phyloP scores from a whole-genome alignment of 345 rosid genomes.

The Nasturtium officinale region DNA sequence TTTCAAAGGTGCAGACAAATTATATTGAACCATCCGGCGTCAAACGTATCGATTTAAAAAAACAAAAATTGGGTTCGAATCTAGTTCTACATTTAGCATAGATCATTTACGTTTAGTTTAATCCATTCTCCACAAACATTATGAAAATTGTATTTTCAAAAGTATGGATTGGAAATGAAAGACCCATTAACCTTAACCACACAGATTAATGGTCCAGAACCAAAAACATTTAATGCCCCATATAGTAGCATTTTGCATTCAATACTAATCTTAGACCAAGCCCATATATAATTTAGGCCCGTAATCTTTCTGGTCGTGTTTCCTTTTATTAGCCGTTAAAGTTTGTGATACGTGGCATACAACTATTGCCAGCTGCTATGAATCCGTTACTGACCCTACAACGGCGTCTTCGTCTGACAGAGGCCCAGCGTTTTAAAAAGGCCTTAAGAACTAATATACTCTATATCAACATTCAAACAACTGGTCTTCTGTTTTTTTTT shows the following conservation, averaged over 20 bases:
- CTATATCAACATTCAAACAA: background rate
- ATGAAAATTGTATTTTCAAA: background rate
- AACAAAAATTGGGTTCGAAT: background rate
- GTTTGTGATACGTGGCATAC: background rate
- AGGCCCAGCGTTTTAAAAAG: background rate
- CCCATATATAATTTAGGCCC: background rate
- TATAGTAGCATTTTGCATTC: background rate
- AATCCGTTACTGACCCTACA: background rate
- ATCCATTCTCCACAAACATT: background rate
- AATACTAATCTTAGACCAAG: background rate
- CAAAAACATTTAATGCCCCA: background rate
- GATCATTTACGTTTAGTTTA: slow-evolving; percentile 4
- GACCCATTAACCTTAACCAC: background rate
- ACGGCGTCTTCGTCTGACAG: background rate
- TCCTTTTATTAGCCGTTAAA: background rate
- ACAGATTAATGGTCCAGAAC: background rate
- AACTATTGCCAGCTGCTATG: background rate
- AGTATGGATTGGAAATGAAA: background rate
- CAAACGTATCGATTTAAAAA: background rate
- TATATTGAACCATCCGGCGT: background rate
- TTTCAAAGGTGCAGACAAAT: background rate
- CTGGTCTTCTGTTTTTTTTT: background rate
- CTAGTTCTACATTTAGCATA: background rate
- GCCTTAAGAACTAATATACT: background rate
- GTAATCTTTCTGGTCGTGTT: background rate